A percentile compares a stretch with the other conserved stretches of the same genome.
Conservation (phyloP, 1,139 yeast species). For the Geotrichum citri-aurantii region DNA sequence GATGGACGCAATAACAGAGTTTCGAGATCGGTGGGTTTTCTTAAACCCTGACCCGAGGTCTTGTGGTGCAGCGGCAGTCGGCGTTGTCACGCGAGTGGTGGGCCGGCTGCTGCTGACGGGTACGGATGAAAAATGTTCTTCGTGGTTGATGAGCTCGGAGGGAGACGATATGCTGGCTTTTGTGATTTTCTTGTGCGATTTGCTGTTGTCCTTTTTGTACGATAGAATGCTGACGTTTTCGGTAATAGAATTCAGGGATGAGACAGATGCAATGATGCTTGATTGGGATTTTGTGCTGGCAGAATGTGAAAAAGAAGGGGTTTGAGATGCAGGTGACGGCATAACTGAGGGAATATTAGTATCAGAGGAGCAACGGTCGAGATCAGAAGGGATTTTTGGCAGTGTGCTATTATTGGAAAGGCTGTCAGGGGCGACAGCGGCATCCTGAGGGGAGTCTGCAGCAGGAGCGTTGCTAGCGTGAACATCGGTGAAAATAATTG, state of each 20-base stretch:
- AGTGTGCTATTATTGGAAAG: neutral
- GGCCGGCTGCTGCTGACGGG: constrained; percentile 2
- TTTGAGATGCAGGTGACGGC: neutral
- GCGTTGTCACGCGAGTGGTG: neutral
- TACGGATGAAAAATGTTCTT: constrained; percentile 21
- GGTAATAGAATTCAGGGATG: neutral
- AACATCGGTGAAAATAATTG: constrained; percentile 18
- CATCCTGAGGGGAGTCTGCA: neutral
- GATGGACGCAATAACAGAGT: constrained; percentile 15
- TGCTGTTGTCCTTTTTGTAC: constrained; percentile 24
- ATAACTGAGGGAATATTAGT: neutral
- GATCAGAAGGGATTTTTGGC: neutral
- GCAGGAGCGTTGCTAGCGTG: neutral
- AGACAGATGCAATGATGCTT: neutral
- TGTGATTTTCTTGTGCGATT: constrained; percentile 21
- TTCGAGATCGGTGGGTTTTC: constrained; percentile 9
- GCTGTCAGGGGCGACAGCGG: neutral
- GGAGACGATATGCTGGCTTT: constrained; percentile 28
- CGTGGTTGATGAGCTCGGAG: constrained; percentile 21
- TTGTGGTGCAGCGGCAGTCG: neutral
- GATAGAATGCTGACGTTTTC: constrained; percentile 16
- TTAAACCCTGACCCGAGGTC: neutral
- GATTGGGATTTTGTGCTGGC: constrained; percentile 1
- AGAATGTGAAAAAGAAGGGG: constrained; percentile 9
- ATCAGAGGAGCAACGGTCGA: neutral